Percentiles rank a stretch among this genome's conserved stretches.
Conservation (phyloP, 2,329 filamentous ascomycete species). For the Xylariaceae sp. region DNA sequence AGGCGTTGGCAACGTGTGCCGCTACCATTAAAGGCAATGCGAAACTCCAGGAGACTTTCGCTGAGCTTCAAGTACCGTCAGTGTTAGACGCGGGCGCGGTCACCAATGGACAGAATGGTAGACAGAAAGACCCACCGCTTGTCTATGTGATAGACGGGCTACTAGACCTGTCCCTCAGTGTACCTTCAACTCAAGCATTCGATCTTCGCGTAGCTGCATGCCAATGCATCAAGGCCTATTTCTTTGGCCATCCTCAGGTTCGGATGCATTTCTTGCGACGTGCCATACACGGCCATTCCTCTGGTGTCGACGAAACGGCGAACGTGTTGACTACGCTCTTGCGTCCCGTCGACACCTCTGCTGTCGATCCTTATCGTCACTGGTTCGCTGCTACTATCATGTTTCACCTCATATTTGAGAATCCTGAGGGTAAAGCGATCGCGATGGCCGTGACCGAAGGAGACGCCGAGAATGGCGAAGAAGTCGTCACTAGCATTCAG, state of each 20-base stretch:
- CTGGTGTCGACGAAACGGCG: conserved; percentile 75
- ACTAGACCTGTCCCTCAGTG: conserved; percentile 74
- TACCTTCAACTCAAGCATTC: conserved; percentile 65
- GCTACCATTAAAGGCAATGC: conserved; percentile 83
- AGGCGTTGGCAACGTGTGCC: conserved; percentile 78
- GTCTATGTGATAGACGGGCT: conserved; percentile 94
- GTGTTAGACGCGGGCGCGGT: conserved; percentile 43
- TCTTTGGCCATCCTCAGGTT: conserved; percentile 76
- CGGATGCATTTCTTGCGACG: conserved; percentile 80
- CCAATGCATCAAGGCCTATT: conserved; percentile 90
- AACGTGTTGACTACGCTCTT: conserved; percentile 87
- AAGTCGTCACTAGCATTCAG: conserved; percentile 92
- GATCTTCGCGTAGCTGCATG: conserved; percentile 82
- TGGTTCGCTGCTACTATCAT: conserved; percentile 89
- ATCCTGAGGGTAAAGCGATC: conserved; percentile 72
- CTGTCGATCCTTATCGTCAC: conserved; percentile 78
- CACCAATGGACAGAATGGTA: conserved; percentile 39
- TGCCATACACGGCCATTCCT: conserved; percentile 82
- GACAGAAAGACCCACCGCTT: conserved; percentile 52
- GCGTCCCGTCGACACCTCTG: conserved; percentile 58
- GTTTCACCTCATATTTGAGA: conserved; percentile 81
- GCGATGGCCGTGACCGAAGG: conserved; percentile 85
- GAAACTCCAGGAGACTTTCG: conserved; percentile 82
- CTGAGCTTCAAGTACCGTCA: conserved; percentile 74
- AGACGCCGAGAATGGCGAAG: conserved; percentile 83